A percentile compares a stretch with the other conserved stretches of the same genome.
Conservation (phyloP, 2,329 filamentous ascomycete genomes). For the Fusarium piperis region DNA sequence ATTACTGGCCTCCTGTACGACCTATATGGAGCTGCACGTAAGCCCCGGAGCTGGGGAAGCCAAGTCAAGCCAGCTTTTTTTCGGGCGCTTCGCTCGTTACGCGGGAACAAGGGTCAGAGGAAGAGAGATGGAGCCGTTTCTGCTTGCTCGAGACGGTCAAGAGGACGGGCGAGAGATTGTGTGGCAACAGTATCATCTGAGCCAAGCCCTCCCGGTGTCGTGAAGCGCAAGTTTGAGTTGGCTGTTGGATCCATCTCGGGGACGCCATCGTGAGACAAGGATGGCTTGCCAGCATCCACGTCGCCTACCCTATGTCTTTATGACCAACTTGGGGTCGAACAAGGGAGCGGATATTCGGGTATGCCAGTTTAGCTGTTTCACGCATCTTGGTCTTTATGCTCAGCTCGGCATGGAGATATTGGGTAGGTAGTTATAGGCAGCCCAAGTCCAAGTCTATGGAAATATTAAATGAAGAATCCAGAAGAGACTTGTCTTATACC, state of each 20-base stretch:
- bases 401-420: too few species aligned
- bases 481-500: too few species aligned
- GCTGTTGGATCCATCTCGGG: neutral
- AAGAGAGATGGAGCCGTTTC: neutral
- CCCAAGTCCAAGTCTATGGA: too few species aligned
- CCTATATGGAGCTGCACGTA: neutral
- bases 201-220: slow-evolving; percentile 1
- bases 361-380: neutral
- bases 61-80: neutral
- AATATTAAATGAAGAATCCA: too few species aligned
- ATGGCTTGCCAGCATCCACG: neutral
- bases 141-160: neutral
- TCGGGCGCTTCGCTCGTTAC: slow-evolving; percentile 12
- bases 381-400: neutral
- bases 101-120: neutral
- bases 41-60: neutral
- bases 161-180: neutral
- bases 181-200: slow-evolving; percentile 9
- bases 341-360: neutral
- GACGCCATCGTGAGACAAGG: neutral
- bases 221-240: slow-evolving; percentile 23
- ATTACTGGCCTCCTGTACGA: neutral
- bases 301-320: neutral
- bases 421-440: too few species aligned
- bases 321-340: neutral